A percentile compares a stretch with the other conserved stretches of the same genome.
phyloP scores from a whole-genome alignment of 1,284 basidiomycete species.

The Ustilago loliicola region DNA sequence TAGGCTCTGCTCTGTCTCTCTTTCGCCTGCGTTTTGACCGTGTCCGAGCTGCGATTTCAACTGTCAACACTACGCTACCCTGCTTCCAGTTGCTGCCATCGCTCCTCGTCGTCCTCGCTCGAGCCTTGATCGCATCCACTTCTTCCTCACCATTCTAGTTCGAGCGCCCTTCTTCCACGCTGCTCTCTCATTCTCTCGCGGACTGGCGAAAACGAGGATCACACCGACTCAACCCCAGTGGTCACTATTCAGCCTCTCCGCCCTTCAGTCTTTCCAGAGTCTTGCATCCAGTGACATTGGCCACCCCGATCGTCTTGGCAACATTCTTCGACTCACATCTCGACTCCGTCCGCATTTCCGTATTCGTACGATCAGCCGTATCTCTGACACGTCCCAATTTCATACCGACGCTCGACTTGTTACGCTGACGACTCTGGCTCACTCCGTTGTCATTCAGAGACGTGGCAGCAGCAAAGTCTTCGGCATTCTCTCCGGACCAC shows the following conservation, averaged over 20 bases:
- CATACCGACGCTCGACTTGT: not conserved
- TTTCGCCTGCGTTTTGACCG: slow-evolving; percentile 5
- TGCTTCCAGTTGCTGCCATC: slow-evolving; percentile 1
- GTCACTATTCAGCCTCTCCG: not conserved
- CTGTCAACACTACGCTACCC: not conserved
- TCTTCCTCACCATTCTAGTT: not conserved
- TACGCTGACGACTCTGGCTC: not conserved
- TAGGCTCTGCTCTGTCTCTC: not conserved
- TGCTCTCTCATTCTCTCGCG: not conserved
- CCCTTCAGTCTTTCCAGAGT: not conserved
- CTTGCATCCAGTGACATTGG: not conserved
- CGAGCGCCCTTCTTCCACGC: not conserved
- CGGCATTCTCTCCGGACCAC: not conserved
- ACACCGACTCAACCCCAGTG: not conserved
- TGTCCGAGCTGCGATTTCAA: slow-evolving; percentile 4
- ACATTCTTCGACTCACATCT: too few species aligned
- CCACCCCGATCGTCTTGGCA: not conserved
- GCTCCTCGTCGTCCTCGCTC: not conserved
- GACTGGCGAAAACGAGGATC: not conserved
- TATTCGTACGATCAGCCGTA: too few species aligned
- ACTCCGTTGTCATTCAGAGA: not conserved
- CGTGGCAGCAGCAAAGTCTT: not conserved
- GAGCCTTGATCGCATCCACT: slow-evolving; percentile 2
- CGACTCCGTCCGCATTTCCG: too few species aligned
- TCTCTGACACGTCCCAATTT: too few species aligned